These are phyloP conservation scores for Salix dunnii DNA, from an alignment of 345 rosid species.

Conservation along the genomic window DNA sequence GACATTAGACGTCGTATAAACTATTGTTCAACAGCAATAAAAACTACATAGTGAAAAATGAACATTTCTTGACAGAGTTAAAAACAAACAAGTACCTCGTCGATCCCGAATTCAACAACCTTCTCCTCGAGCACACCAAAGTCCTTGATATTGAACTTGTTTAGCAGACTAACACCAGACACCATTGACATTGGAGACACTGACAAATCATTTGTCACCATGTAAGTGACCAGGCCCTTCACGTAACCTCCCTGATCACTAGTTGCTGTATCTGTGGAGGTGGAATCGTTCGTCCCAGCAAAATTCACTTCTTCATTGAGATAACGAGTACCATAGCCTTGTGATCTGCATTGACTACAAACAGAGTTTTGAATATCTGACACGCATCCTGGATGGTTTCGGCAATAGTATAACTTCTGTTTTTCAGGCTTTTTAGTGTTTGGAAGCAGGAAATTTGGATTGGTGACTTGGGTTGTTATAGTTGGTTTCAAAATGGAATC, in stretches of 20 bases:
- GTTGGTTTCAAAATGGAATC: neutral
- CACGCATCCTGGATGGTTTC: neutral
- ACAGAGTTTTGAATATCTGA: neutral
- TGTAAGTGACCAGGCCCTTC: slow-evolving; percentile 9
- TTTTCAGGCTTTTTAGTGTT: neutral
- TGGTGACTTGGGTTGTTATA: neutral
- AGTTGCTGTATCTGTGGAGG: too few relatives aligned
- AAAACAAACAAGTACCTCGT: slow-evolving; percentile 1
- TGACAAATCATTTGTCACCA: slow-evolving; percentile 19
- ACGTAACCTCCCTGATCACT: neutral
- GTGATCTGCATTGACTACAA: neutral
- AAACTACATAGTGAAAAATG: too few relatives aligned
- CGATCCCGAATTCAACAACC: slow-evolving; percentile 13
- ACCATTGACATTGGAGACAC: slow-evolving; percentile 9
- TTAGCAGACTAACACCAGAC: slow-evolving; percentile 10
- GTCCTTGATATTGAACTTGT: slow-evolving; percentile 8
- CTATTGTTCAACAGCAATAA: too few relatives aligned
- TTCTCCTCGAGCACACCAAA: slow-evolving; percentile 10
- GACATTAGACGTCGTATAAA: too few relatives aligned
- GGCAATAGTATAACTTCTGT: neutral
- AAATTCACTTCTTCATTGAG: neutral
- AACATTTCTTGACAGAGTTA: too few relatives aligned
- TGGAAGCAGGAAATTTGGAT: neutral
- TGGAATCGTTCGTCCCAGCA: neutral
- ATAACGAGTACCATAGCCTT: too few relatives aligned